Evolutionary conservation across 129 eudicot genomes (phyloP).

Genomic region (Arctium lappa): DNA sequence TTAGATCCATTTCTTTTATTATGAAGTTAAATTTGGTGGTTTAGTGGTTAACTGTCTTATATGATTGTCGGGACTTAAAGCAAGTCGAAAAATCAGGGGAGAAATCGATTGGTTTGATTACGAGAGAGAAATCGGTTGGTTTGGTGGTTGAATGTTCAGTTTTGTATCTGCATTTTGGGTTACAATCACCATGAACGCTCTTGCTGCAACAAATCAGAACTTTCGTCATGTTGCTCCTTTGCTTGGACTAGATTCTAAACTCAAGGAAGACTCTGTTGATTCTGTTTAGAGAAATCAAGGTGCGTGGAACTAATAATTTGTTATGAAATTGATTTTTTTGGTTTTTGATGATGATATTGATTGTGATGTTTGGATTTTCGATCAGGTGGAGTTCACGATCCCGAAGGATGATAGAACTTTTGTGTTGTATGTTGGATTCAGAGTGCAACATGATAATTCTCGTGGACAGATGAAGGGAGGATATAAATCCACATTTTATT

Average conservation of each 20-base stretch:
- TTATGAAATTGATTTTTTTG: not conserved
- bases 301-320: not conserved
- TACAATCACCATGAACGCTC: slow-evolving; percentile 50
- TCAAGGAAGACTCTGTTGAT: slow-evolving; percentile 72
- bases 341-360: not conserved
- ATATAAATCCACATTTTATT: not conserved
- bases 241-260: slow-evolving; percentile 53
- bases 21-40: too few species aligned
- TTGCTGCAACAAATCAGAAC: slow-evolving; percentile 70
- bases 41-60: too few species aligned
- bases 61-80: too few species aligned
- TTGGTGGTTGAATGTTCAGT: not conserved
- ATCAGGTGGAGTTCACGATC: slow-evolving; percentile 74
- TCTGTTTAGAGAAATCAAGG: slow-evolving; percentile 82
- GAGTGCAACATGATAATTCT: slow-evolving; percentile 81
- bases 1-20: too few species aligned
- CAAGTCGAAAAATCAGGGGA: too few species aligned
- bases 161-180: not conserved
- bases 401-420: slow-evolving; percentile 66
- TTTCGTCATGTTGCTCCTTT: slow-evolving; percentile 65
- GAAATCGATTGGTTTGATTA: too few species aligned
- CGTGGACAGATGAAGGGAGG: slow-evolving; percentile 94
- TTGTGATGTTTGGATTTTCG: not conserved
- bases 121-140: too few species aligned
- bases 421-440: slow-evolving; percentile 58